Evolutionary conservation across 805 yeast genomes (phyloP).

Genomic region (Maudiozyma bulderi): DNA sequence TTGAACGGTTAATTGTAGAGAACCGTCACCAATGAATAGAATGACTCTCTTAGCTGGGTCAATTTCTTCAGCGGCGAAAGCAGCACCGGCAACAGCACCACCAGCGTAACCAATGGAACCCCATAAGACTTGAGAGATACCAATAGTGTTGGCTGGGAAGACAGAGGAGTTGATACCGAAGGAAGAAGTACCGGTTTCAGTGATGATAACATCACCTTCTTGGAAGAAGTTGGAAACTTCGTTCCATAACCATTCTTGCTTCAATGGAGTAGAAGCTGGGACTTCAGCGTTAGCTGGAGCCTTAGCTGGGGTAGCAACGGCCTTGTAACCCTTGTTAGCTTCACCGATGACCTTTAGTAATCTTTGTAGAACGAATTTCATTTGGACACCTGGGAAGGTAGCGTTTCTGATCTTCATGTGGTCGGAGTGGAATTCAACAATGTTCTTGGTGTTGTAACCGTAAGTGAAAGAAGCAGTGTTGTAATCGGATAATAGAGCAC

Average conservation of each 20-base stretch:
- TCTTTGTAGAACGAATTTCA: constrained; percentile 1
- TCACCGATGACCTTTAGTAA: neutral
- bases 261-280: constrained; percentile 1
- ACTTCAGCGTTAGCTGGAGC: constrained; percentile 1
- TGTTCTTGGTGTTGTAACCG: constrained; percentile 2
- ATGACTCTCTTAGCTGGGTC: constrained; percentile 1
- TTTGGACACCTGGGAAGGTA: constrained; percentile 3
- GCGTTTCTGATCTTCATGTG: constrained; percentile 2
- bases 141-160: constrained; percentile 1
- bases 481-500: constrained; percentile 1
- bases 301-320: neutral
- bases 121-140: constrained; percentile 2
- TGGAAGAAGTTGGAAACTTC: constrained; percentile 1
- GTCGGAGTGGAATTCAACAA: constrained; percentile 3
- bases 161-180: constrained; percentile 1
- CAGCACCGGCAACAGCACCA: constrained; percentile 2
- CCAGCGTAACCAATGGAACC: constrained; percentile 2
- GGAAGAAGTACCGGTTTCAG: constrained; percentile 2
- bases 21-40: constrained; percentile 2
- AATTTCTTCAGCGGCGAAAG: constrained; percentile 2
- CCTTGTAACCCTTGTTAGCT: constrained; percentile 1
- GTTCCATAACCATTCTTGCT: constrained; percentile 2
- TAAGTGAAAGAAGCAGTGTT: constrained; percentile 2
- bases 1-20: constrained; percentile 1
- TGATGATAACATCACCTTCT: constrained; percentile 2